Conservation (phyloP, 306 rosid genomes). For the Sesbania bispinosa region DNA sequence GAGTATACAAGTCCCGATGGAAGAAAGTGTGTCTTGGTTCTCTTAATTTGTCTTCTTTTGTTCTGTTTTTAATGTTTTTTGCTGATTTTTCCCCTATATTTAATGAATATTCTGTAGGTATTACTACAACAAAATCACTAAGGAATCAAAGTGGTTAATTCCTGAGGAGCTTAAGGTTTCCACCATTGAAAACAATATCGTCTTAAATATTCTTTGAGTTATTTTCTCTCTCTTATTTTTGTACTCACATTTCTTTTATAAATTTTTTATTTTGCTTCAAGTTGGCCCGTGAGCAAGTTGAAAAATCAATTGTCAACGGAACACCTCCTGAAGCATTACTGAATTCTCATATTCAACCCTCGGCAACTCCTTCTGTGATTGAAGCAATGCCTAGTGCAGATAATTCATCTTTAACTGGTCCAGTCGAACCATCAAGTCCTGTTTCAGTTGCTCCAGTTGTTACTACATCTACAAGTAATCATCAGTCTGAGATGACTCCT, state of each 20-base stretch:
- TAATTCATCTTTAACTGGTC: conserved; percentile 39
- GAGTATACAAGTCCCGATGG: conserved; percentile 89
- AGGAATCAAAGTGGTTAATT: conserved; percentile 84
- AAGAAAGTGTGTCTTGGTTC: conserved; percentile 61
- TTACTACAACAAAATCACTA: conserved; percentile 75
- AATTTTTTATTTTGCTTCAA: conserved; percentile 31
- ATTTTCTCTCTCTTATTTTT: background rate
- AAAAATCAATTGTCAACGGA: conserved; percentile 49
- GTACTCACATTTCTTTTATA: conserved; percentile 24
- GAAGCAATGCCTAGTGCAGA: conserved; percentile 48
- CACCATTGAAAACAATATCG: conserved; percentile 11
- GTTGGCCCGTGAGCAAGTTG: conserved; percentile 86
- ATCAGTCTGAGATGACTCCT: conserved; percentile 40
- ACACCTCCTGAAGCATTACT: conserved; percentile 28
- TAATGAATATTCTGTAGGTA: conserved; percentile 59
- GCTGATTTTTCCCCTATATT: conserved; percentile 14
- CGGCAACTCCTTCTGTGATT: conserved; percentile 39
- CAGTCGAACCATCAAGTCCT: conserved; percentile 61
- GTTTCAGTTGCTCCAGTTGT: conserved; percentile 58
- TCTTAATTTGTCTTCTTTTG: background rate
- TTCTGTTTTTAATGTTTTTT: conserved; percentile 14
- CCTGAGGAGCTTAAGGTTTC: conserved; percentile 88
- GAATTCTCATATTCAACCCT: conserved; percentile 42
- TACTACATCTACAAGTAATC: conserved; percentile 35
- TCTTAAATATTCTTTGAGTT: background rate